Evolutionary conservation across 805 yeast genomes (phyloP), one percentile per base, ranked within the genome.

Genomic region (Grigorovia yakushimaensis): DNA sequence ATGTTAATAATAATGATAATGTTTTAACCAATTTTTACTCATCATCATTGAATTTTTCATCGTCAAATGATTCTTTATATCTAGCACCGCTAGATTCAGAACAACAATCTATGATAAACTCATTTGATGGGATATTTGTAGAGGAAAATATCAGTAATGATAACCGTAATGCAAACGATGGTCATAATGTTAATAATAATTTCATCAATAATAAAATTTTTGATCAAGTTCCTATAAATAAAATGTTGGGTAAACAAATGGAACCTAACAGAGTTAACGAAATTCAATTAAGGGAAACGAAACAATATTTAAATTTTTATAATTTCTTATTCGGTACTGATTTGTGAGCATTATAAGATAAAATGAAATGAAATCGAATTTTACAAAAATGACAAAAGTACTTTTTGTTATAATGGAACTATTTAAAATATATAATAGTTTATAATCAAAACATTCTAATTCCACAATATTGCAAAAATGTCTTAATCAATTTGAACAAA

Each of bases 271-370:
- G 46, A 19, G 42, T 62, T 37, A 54, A 57, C 40, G 59, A 59
- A 36, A 52, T 49, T 11, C 62, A 60, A 22, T 41, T 55, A 23
- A 53, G 59, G 41, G 66, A 62, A 41, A 57, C 59, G 9, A 56
- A 60, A 47, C 61, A 61, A 41, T 64, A 59, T 49, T 23, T 61
- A 47, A 56, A 61, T 39, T 61, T 64, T 44, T 64, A 62, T 53
- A 62, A 61, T 35, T 50, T 40, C 35, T 43, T 44, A 37, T 55
- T 49, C 49, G 56, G 54, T 4, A 38, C 53, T 30, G 46, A 49
- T 19, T 17, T 53, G 36, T 53, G 37, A 49, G 18, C 41, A 15
- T 11, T n/a, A 17, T 19, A 24, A 17, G 19, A 42, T 9, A n/a
- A 19, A 22, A 37, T 13, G 2, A 10, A n/a, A n/a, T n/a, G n/a